Evolutionary conservation across 2,329 filamentous ascomycete species (phyloP), one percentile per base, ranked within the genome.

Genomic region (Celoporthe dispersa): DNA sequence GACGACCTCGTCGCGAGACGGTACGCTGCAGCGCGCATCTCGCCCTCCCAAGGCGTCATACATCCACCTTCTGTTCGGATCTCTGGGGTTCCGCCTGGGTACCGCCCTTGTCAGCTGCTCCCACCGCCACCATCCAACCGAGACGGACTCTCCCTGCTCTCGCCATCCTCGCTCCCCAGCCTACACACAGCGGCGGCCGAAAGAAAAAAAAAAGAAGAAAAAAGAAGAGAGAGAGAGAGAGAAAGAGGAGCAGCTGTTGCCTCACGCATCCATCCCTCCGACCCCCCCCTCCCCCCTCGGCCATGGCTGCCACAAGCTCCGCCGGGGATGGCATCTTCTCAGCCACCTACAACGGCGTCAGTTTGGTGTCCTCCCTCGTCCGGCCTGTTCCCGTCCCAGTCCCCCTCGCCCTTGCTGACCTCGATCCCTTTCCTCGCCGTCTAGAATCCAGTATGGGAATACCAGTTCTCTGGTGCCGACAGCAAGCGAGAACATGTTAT

Each of bases 381-480:
- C 12, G 39, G 19, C 28, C 61, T 11, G 33, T 44, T 33, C 61
- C 14, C 60, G n/a, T 66, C 66, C 48, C 68, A 12, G 61, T 33
- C n/a, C 65, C 55, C 66, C 9, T 67, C 68, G 12, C 25, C n/a
- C 68, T 39, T 66, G 31, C 44, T 39, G 65, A 31, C 68, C 64
- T 68, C 33, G 39, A 37, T 63, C 65, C 55, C 25, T n/a, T 59
- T 35, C 25, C 19, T n/a, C 22, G 22, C 44, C 57, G 37, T 61
- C 12, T 77, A 98, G 94, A 94, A 97, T 72, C 95, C 95, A 48
- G 95, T 98, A 14, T 98, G 96, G 79, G 96, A 98, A 79, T 96
- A 90, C 81, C 94, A 97, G 79, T 91, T 97, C 76, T 31, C 69
- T 33, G 93, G 91, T 48, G 86, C 85, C 74, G 94, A 97, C 78